phyloP scores from a whole-genome alignment of 148 eudicot species.

The Vaccinium corymbosum region DNA sequence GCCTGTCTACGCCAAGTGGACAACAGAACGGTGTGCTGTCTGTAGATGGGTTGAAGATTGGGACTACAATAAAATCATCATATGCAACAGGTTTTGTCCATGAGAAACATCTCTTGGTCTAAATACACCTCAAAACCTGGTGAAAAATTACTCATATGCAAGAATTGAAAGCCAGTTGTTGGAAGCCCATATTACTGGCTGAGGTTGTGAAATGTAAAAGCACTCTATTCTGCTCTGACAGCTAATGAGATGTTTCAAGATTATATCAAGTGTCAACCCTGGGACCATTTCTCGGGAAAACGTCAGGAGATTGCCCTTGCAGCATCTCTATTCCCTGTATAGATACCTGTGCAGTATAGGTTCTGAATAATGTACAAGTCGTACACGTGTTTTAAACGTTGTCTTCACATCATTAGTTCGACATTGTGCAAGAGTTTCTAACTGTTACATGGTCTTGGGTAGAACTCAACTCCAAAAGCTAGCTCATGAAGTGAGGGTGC shows the following conservation, averaged over 20 bases:
- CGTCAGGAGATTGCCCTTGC: background rate
- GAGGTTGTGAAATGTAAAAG: background rate
- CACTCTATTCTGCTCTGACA: background rate
- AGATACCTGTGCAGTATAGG: background rate
- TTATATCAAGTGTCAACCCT: background rate
- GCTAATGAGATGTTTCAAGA: slow-evolving; percentile 8
- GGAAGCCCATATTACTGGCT: background rate
- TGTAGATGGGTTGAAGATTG: slow-evolving; percentile 99
- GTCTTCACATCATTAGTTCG: background rate
- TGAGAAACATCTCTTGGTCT: background rate
- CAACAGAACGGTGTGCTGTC: slow-evolving; percentile 98
- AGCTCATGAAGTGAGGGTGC: too few species aligned
- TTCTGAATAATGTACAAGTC: background rate
- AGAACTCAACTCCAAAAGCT: too few species aligned
- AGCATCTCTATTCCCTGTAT: background rate
- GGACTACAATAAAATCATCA: slow-evolving; percentile 96
- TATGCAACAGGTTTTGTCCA: slow-evolving; percentile 73
- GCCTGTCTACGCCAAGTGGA: slow-evolving; percentile 92
- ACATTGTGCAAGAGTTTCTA: background rate
- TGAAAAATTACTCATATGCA: background rate
- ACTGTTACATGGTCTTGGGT: too few species aligned
- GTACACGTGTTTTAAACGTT: background rate
- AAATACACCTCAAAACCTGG: background rate
- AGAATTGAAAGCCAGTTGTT: background rate
- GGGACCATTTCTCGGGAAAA: background rate